Conservation (phyloP, 495 filamentous ascomycete species). For the Tuber melanosporum region DNA sequence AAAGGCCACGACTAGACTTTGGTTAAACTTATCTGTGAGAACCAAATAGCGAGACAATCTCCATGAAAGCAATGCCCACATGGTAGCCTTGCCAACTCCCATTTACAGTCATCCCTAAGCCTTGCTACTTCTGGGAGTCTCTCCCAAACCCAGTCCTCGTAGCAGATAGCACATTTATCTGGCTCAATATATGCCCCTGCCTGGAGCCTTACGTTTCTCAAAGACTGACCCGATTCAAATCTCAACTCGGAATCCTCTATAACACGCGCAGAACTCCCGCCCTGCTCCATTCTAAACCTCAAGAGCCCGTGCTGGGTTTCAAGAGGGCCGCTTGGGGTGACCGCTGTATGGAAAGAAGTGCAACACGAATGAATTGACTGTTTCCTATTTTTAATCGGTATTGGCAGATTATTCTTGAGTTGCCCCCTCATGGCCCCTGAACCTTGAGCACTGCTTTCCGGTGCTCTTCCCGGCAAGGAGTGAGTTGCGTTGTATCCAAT, state of each 20-base stretch:
- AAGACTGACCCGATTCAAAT: neutral
- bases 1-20: neutral
- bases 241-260: neutral
- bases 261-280: neutral
- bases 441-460: neutral
- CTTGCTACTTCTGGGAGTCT: neutral
- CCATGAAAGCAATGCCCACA: neutral
- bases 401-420: neutral
- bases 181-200: neutral
- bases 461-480: neutral
- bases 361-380: neutral
- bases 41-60: neutral
- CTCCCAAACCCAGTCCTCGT: neutral
- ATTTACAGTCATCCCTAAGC: neutral
- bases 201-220: neutral
- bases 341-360: neutral
- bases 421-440: neutral
- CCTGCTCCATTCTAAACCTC: neutral
- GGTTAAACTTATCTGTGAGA: neutral
- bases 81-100: neutral
- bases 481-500: neutral
- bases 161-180: neutral
- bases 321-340: neutral
- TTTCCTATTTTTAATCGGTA: neutral
- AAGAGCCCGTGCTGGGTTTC: neutral